Base-by-base conservation (phyloP, 345 rosid genomes). In the Boechera retrofracta region DNA sequence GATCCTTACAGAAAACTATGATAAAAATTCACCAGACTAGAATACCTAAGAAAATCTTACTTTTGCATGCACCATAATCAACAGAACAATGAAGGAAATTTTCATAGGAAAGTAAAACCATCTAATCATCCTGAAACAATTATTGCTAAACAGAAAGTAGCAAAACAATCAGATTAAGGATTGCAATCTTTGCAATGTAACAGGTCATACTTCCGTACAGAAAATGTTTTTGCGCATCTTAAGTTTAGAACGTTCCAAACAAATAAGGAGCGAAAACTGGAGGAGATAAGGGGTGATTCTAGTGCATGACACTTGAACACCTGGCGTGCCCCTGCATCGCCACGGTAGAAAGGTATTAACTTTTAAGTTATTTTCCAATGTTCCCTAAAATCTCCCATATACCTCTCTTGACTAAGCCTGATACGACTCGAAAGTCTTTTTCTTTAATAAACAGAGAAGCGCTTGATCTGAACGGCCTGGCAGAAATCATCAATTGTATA, bases 301-400 rank as follows among this genome's bases (percentile, higher is more conserved):
- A 77, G 61, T 64, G 59, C 66, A 77, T 63, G 72, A 77, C 13
- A 64, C 11, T 65, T 51, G 57, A 41, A 51, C 41, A 57, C 77
- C 55, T 35, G 57, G 44, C 8, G 15, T 77, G 39, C 15, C 65
- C 38, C 38, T 36, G 36, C 74, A 29, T 38, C 41, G 24, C 57
- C 64, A 60, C 64, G 70, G 38, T 16, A 21, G 21, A 60, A 59
- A 51, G 24, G 67, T 60, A 60, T 18, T 51, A 68, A 18, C 11
- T 53, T 69, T 42, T 4, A 10, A 49, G 24, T 49, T 59, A 36
- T 57, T 49, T 61, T 76, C 6, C 6, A n/a, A 16, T 51, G 45
- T 51, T 35, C 51, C 58, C 72, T 47, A 57, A 26, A 26, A 31
- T 54, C 56, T 69, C 45, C 41, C 36, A 18, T 57, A 67, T 51